A percentile compares a stretch with the other conserved stretches of the same genome.
phyloP scores from a whole-genome alignment of 2,329 filamentous ascomycete species.

The Botryotinia narcissicola region DNA sequence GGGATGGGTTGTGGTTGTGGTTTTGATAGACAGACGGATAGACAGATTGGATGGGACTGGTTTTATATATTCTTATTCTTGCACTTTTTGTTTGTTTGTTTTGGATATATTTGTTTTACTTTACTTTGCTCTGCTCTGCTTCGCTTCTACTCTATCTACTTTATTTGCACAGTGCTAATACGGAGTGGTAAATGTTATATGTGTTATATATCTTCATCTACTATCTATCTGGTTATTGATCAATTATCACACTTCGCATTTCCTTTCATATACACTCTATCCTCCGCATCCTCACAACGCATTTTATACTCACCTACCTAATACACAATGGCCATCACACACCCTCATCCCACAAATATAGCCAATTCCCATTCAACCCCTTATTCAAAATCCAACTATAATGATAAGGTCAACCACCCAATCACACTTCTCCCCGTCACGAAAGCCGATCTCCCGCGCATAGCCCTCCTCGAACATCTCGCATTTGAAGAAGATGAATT shows the following conservation, averaged over 20 bases:
- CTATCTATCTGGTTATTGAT: neutral
- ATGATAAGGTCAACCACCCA: neutral
- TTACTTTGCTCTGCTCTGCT: neutral
- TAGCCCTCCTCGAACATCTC: conserved; percentile 20
- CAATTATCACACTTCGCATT: neutral
- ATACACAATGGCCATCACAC: neutral
- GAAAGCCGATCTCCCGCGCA: neutral
- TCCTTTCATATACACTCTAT: neutral
- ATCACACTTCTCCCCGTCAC: conserved; percentile 4
- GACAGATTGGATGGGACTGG: neutral
- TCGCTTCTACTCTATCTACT: neutral
- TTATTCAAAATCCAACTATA: neutral
- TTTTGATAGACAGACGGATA: neutral
- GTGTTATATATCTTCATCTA: neutral
- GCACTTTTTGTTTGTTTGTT: neutral
- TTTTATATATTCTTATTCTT: neutral
- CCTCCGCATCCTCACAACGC: neutral
- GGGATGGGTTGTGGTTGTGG: neutral
- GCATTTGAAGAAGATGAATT: conserved; percentile 25
- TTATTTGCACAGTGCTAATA: neutral
- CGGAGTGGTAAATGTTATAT: neutral
- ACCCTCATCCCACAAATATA: neutral
- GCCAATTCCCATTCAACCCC: too few species aligned
- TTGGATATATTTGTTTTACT: neutral
- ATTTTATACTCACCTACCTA: neutral